Percentiles rank a stretch among this genome's conserved stretches.
These are phyloP conservation scores for Nicotiana sylvestris DNA, from an alignment of 257 asterid genomes.

Conservation along the genomic window DNA sequence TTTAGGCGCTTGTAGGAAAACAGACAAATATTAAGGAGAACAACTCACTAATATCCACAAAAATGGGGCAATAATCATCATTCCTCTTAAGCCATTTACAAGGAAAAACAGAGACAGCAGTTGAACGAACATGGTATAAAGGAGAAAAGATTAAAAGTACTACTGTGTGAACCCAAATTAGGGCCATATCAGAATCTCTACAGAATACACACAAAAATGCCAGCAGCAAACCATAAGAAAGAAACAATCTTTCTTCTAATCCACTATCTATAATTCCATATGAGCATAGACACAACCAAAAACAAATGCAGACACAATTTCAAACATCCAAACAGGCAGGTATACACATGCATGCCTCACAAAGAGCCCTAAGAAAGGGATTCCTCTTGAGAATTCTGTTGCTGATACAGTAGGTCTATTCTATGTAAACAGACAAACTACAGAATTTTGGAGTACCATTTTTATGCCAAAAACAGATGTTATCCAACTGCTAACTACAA, in stretches of 20 bases:
- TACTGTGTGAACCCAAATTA: too few species aligned
- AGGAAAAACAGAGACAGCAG: too few species aligned
- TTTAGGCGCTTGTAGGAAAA: too few species aligned
- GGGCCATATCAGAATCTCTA: too few species aligned
- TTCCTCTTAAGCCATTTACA: conserved; percentile 15
- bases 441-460: neutral
- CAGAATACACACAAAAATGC: neutral
- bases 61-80: too few species aligned
- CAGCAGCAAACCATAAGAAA: neutral
- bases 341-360: neutral
- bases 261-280: too few species aligned
- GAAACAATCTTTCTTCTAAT: neutral
- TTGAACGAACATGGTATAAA: neutral
- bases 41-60: too few species aligned
- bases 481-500: too few species aligned
- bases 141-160: conserved; percentile 33
- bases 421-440: neutral
- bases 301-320: neutral
- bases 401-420: neutral
- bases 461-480: neutral
- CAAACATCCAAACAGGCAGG: neutral
- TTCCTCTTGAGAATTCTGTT: too few species aligned
- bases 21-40: too few species aligned
- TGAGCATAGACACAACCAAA: neutral
- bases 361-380: neutral